These are phyloP conservation scores for Copromyces sp. DNA, from an alignment of 495 filamentous ascomycete species.

Conservation along the genomic window DNA sequence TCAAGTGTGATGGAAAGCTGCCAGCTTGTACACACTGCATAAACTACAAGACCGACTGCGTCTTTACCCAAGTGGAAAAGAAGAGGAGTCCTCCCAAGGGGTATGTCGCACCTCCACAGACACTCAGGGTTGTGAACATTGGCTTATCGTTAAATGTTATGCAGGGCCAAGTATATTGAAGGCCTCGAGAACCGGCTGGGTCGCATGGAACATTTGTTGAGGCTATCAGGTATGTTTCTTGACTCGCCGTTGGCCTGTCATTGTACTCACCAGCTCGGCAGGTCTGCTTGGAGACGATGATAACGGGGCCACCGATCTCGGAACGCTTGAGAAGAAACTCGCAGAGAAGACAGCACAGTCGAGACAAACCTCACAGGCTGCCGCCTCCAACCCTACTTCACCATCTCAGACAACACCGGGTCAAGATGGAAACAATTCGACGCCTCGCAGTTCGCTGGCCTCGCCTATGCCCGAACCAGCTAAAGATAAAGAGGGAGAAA, in stretches of 20 bases:
- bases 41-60: slow-evolving; percentile 97
- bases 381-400: slow-evolving; percentile 34
- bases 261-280: slow-evolving; percentile 17
- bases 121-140: background rate
- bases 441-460: slow-evolving; percentile 48
- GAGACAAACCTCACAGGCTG: slow-evolving; percentile 33
- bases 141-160: slow-evolving; percentile 15
- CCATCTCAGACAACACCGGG: slow-evolving; percentile 34
- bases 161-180: slow-evolving; percentile 94
- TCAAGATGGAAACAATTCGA: slow-evolving; percentile 41
- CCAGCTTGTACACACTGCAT: slow-evolving; percentile 92
- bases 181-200: slow-evolving; percentile 89
- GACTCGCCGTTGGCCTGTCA: background rate
- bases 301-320: slow-evolving; percentile 79
- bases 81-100: slow-evolving; percentile 97
- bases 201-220: slow-evolving; percentile 84
- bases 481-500: slow-evolving; percentile 36
- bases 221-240: slow-evolving; percentile 55
- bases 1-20: slow-evolving; percentile 96
- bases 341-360: slow-evolving; percentile 49
- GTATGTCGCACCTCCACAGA: slow-evolving; percentile 33
- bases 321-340: slow-evolving; percentile 73
- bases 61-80: slow-evolving; percentile 98
- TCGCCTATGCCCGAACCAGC: slow-evolving; percentile 44
- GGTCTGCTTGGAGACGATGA: slow-evolving; percentile 75